Percentiles rank a stretch among this genome's conserved stretches.
These are phyloP conservation scores for Fusarium graminum DNA, from an alignment of 2,329 filamentous ascomycete genomes.

Conservation along the genomic window DNA sequence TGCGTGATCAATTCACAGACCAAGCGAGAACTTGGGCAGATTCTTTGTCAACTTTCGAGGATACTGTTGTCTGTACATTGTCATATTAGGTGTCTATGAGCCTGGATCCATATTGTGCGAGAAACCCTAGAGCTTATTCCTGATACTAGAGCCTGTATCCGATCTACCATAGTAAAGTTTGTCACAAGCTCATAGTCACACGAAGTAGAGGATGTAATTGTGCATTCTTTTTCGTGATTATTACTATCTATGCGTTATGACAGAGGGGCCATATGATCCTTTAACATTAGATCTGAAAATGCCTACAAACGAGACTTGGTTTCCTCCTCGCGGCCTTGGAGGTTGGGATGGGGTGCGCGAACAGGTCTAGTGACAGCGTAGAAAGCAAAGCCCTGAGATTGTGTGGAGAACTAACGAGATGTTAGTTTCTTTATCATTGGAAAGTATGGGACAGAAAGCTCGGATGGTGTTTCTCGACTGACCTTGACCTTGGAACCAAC, in stretches of 20 bases:
- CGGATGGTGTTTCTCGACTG: constrained; percentile 1
- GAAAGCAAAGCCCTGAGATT: constrained; percentile 44
- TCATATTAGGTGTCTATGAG: too few species aligned
- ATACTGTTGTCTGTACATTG: too few species aligned
- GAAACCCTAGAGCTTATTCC: too few species aligned
- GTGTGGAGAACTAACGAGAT: constrained; percentile 44
- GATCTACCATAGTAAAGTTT: too few species aligned
- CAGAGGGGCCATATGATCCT: constrained; percentile 2
- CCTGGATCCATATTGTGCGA: too few species aligned
- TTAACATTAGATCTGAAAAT: neutral
- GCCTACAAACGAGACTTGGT: constrained; percentile 39
- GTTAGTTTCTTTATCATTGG: neutral
- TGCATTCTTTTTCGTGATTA: constrained; percentile 14
- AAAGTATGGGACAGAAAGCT: accelerated
- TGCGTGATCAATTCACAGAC: too few species aligned
- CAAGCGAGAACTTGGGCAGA: too few species aligned
- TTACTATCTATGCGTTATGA: constrained; percentile 12
- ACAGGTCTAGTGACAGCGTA: constrained; percentile 46
- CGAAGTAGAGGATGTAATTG: too few species aligned
- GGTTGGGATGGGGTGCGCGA: constrained; percentile 42
- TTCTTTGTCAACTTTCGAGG: too few species aligned
- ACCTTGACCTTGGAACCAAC: constrained; percentile 47
- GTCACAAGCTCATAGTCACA: too few species aligned
- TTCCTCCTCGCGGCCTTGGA: constrained; percentile 42
- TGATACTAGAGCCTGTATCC: too few species aligned